Base-by-base conservation (phyloP, 2,329 filamentous ascomycete species). In the Huntiella abstrusa region DNA sequence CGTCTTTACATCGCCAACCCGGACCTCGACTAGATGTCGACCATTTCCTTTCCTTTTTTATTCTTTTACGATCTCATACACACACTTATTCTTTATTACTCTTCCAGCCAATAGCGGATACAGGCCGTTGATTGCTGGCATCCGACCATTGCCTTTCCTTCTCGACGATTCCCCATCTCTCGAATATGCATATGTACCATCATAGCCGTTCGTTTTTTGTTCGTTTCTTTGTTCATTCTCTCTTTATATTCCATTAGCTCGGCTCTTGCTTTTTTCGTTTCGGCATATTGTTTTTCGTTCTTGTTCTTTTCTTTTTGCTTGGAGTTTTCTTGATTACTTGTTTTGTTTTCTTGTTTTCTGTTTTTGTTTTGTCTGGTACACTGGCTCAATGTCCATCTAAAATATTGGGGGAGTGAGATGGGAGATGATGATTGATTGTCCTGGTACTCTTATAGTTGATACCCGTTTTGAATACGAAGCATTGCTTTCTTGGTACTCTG, bases 1-100 rank as follows among this genome's bases (percentile, higher is more conserved):
- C 73, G 83, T 51, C 69, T 92, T 49, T 91, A 83, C 60, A 86
- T 92, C 57, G 84, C 84, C 55, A 92, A 92, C 61, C 84, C 84
- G 13, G 84, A 91, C 60, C 73, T 62, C 66, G 51, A 42, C 33
- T 37, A 17, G 11, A 16, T 33, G 16, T 3, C 5, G n/a, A 3
- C 7, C 32, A 7, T 15, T 19, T 33, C 35, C 11, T 47, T 38
- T 17, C 15, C 12, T 33, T 17, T 42, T 13, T 12, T 16, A 19
- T 16, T 34, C 33, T 42, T 22, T 13, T 33, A n/a, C 33, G 17
- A 32, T 19, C 28, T 17, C n/a, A 33, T 39, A 17, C 15, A 28
- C 35, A 16, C 28, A n/a, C 17, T 33, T 40, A 13, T 33, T 33
- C n/a, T 35, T 12, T 36, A 32, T n/a, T 39, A 11, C 34, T 19